Base-by-base conservation (phyloP, 2,329 filamentous ascomycete genomes). In the Anthostomella pinea region DNA sequence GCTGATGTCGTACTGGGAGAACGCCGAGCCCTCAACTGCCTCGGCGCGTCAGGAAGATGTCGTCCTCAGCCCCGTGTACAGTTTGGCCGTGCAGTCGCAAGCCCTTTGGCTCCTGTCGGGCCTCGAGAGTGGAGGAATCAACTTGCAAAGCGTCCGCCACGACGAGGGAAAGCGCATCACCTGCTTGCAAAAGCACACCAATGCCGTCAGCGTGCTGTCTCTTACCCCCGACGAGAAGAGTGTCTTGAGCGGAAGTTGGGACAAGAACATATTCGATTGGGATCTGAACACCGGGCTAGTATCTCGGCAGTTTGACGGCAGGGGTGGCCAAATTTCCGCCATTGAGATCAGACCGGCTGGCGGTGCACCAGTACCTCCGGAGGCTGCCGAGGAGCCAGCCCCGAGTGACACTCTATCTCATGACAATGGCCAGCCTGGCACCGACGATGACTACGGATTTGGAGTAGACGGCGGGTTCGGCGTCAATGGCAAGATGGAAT, bases 1-100 rank as follows among this genome's bases (percentile, higher is more conserved):
- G 5, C 68, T 97, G 32, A 83, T 96, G 76, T 95, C 87, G 33
- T 98, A 98, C 62, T 98, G 93, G 93, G 93, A 96, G 62, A 98
- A 97, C 54, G 90, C 96, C 60, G 91, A 98, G 58, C 78, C 80
- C 2, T 48, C 65, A 3, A 58, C 56, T 1, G 60, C 65, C 0
- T 50, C 53, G 6, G 52, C 62, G 22, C 62, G 64, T 10, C 68
- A 70, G 9, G 68, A 84, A 30, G 83, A 87, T 3, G 67, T 78
- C 16, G 66, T 76, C 5, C 65, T 91, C n/a, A 95, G 88, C 8
- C 89, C 93, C 0, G 91, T 98, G 0, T 98, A 98, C 62, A 95
- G 90, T 6, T 70, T 98, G 17, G 93, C 93, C 2, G 84, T 94
- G 5, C 88, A 98, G 45, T 88, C 87, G 28, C 80, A 93, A 53